Evolutionary conservation across 2,329 filamentous ascomycete species (phyloP).

Genomic region (Sporothrix brasiliensis): DNA sequence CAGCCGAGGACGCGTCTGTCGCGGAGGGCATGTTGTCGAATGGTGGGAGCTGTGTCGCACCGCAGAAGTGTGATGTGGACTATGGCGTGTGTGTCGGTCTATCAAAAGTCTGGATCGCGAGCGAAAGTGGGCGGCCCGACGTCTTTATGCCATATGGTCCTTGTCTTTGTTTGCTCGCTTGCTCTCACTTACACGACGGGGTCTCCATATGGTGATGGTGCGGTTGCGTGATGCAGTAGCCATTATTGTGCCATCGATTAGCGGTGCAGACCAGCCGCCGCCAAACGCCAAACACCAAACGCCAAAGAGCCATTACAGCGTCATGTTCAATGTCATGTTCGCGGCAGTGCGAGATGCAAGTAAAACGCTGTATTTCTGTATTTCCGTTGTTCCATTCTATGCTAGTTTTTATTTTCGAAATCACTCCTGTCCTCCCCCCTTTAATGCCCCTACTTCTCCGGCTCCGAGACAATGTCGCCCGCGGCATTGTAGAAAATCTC

Average conservation of each 20-base stretch:
- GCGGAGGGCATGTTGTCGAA: not conserved
- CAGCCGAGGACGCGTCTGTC: not conserved
- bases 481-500: constrained; percentile 72
- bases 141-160: not conserved
- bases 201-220: constrained; percentile 1
- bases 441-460: not conserved
- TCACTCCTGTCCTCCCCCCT: not conserved
- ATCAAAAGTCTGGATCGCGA: not conserved
- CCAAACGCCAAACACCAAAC: not conserved
- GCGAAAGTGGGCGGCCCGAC: not conserved
- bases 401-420: not conserved
- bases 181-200: not conserved
- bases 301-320: not conserved
- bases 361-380: not conserved
- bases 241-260: constrained; percentile 20
- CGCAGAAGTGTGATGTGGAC: not conserved
- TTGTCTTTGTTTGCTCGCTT: not conserved
- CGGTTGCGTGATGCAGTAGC: constrained; percentile 24
- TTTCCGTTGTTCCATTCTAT: constrained; percentile 14
- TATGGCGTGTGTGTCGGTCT: not conserved
- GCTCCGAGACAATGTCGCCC: constrained; percentile 59
- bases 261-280: not conserved
- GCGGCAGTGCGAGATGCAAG: not conserved
- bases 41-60: not conserved
- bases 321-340: not conserved